Conservation (phyloP, 208 protist species). For the Acanthamoeba sp. region DNA sequence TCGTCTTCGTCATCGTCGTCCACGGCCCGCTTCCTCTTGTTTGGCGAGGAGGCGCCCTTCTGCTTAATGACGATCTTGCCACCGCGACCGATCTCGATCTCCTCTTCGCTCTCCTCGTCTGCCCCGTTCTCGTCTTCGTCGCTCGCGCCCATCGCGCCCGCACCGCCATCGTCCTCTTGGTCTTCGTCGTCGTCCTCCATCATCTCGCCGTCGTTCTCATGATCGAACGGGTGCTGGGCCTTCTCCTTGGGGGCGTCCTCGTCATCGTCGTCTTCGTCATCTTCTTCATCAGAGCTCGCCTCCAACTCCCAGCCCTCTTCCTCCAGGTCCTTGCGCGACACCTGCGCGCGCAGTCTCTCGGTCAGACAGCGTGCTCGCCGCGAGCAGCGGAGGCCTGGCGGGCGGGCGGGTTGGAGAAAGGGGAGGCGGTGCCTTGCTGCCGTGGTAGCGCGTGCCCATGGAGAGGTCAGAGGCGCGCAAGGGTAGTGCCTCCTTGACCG, state of each 20-base stretch:
- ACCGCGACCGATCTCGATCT: constrained; percentile 4
- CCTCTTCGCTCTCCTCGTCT: constrained; percentile 36
- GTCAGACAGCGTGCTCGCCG: background rate
- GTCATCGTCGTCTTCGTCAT: background rate
- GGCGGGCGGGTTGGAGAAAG: too few species aligned
- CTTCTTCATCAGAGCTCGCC: background rate
- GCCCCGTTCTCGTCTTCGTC: background rate
- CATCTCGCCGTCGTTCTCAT: background rate
- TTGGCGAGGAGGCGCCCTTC: constrained; percentile 2
- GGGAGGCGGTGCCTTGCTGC: constrained; percentile 13
- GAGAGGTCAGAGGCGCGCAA: constrained; percentile 41
- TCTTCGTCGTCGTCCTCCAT: constrained; percentile 13
- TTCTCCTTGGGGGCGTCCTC: background rate
- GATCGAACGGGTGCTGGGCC: background rate
- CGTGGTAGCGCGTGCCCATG: constrained; percentile 38
- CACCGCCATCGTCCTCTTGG: background rate
- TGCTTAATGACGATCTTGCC: constrained; percentile 40
- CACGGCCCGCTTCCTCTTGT: background rate
- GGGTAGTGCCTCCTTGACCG: constrained; percentile 24
- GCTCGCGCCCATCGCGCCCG: background rate
- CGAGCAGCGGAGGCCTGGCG: too few species aligned
- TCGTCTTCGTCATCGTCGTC: constrained; percentile 6
- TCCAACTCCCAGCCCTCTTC: constrained; percentile 50
- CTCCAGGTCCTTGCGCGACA: constrained; percentile 49
- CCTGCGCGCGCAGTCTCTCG: background rate